Evolutionary conservation across 2,329 filamentous ascomycete genomes (phyloP).

Genomic region (Colletotrichum horii): DNA sequence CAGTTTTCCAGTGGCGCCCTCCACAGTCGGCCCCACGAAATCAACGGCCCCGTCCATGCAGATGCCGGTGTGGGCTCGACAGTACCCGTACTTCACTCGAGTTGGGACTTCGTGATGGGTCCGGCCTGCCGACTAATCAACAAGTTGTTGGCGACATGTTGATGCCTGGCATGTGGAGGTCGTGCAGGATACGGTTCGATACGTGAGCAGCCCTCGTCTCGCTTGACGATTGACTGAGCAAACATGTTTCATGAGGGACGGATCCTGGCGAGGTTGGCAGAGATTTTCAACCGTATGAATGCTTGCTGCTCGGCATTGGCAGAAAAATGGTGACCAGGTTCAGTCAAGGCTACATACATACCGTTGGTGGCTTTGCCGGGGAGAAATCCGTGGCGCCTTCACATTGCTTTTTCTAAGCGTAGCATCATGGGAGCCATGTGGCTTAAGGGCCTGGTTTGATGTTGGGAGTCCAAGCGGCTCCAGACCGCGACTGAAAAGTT

Average conservation of each 20-base stretch:
- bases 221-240: neutral
- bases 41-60: neutral
- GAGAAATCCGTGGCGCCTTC: neutral
- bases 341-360: neutral
- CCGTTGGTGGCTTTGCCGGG: neutral
- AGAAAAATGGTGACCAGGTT: neutral
- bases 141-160: neutral
- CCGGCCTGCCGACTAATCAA: neutral
- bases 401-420: neutral
- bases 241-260: neutral
- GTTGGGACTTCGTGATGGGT: neutral
- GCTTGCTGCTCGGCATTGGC: neutral
- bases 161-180: neutral
- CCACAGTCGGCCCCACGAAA: neutral
- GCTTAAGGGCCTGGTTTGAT: neutral
- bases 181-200: neutral
- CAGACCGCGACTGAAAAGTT: neutral
- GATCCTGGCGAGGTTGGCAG: neutral
- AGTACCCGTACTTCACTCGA: neutral
- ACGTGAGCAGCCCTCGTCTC: neutral
- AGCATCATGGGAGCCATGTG: conserved; percentile 1
- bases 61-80: neutral
- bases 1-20: neutral
- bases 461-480: neutral
- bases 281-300: neutral